A percentile compares a stretch with the other conserved stretches of the same genome.
These are phyloP conservation scores for Xanthoceras sorbifolium DNA, from an alignment of 345 rosid species.

Conservation along the genomic window DNA sequence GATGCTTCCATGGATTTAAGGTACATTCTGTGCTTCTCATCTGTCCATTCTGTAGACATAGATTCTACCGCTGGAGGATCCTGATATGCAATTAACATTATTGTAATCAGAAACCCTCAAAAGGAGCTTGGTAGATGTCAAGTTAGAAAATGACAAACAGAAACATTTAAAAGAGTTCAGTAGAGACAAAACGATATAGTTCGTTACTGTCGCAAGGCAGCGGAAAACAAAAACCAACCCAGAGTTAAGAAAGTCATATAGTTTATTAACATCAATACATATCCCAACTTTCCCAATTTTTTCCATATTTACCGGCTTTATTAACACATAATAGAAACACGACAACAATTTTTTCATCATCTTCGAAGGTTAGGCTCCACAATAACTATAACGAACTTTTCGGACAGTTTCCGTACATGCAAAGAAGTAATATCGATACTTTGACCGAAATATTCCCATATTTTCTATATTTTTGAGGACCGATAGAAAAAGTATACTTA, in stretches of 20 bases:
- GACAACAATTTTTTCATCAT: neutral
- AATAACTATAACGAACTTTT: neutral
- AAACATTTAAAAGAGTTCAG: neutral
- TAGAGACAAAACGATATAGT: neutral
- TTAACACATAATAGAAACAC: too few species aligned
- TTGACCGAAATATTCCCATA: too few species aligned
- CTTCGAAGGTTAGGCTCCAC: neutral
- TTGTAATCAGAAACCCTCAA: slow-evolving; percentile 19
- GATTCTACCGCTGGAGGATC: slow-evolving; percentile 39
- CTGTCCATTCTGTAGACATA: slow-evolving; percentile 66
- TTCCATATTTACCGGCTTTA: neutral
- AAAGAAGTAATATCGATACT: too few species aligned
- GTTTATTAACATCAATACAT: neutral
- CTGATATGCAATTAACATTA: slow-evolving; percentile 31
- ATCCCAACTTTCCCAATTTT: neutral
- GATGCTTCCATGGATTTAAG: slow-evolving; percentile 92
- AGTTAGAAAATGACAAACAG: neutral
- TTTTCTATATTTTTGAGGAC: too few species aligned
- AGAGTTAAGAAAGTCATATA: neutral
- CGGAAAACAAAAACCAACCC: neutral
- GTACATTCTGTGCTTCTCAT: slow-evolving; percentile 86
- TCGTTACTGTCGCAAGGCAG: neutral
- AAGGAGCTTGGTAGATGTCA: neutral
- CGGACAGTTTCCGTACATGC: neutral
- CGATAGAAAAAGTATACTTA: too few species aligned